Conservation (phyloP, 176 grass and related monocot genomes). For the Triticum timopheevii region DNA sequence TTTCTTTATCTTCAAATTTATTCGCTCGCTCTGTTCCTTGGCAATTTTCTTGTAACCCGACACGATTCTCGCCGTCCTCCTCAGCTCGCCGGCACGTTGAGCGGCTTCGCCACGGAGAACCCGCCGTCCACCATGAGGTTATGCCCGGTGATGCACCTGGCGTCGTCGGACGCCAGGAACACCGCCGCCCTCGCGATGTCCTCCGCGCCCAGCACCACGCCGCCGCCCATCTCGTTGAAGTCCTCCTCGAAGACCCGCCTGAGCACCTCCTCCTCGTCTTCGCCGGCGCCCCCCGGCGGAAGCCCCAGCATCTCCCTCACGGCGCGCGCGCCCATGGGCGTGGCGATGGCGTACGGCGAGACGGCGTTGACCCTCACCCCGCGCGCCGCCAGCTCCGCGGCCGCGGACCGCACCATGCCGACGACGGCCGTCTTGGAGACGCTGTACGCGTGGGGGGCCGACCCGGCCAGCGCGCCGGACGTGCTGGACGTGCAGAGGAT, state of each 20-base stretch:
- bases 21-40: neutral
- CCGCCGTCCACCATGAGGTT: constrained; percentile 8
- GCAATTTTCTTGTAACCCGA: neutral
- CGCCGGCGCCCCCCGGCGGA: too few species aligned
- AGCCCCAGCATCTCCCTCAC: neutral
- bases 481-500: constrained; percentile 4
- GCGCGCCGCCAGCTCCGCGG: constrained; percentile 3
- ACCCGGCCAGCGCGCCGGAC: neutral
- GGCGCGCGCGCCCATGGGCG: neutral
- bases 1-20: too few species aligned
- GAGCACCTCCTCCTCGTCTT: neutral
- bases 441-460: constrained; percentile 18
- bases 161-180: neutral
- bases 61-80: neutral
- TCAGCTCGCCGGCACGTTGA: neutral
- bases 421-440: constrained; percentile 28
- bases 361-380: constrained; percentile 40
- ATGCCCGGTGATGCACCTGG: neutral
- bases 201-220: neutral
- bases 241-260: constrained; percentile 8
- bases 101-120: neutral
- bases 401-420: constrained; percentile 24
- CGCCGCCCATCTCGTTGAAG: neutral
- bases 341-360: constrained; percentile 24
- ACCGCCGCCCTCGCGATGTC: neutral